Base-by-base conservation (phyloP, 352 stramenopile genomes). In the Phytophthora podocarpi region DNA sequence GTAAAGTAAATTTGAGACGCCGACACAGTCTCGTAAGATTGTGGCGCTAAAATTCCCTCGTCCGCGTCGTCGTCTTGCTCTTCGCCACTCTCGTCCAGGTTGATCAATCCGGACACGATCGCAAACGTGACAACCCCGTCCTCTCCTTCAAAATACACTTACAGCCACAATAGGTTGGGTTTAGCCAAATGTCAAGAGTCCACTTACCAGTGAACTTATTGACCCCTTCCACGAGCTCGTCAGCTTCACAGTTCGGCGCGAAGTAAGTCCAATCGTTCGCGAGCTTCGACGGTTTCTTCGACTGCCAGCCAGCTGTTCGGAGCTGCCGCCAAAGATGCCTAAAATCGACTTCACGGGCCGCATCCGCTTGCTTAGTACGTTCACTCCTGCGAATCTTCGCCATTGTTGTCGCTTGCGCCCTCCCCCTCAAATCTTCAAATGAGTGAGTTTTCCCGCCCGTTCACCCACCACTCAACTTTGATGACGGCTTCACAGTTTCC, bases 381-480 rank as follows among this genome's bases (percentile, higher is more conserved):
- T 6, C n/a, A 16, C 37, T 49, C 1, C 11, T 27, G 9, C 28
- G 37, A 1, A 51, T 9, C n/a, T 16, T 28, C 6, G 43, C 27
- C 27, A 52, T 40, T 12, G 4, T 13, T 16, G 43, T n/a, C n/a
- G n/a, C n/a, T n/a, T n/a, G n/a, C n/a, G n/a, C n/a, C n/a, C n/a
- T n/a, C n/a, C n/a, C n/a, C n/a, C n/a, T n/a, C 43, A 52, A 52
- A 40, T 40, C 40, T 9, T 39, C 3, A 11, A 52, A 28, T 52
- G 43, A 52, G 28, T 6, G 13, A 15, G n/a, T n/a, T n/a, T n/a
- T n/a, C n/a, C n/a, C n/a, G n/a, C n/a, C n/a, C n/a, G n/a, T n/a
- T n/a, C n/a, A n/a, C n/a, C n/a, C n/a, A 9, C 11, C 34, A 39
- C 34, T 20, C 34, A 39, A n/a, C 39, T n/a, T n/a, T n/a, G n/a